A percentile compares a stretch with the other conserved stretches of the same genome.
Evolutionary conservation across 2,329 filamentous ascomycete genomes (phyloP).

Genomic region (Zalaria sp.): DNA sequence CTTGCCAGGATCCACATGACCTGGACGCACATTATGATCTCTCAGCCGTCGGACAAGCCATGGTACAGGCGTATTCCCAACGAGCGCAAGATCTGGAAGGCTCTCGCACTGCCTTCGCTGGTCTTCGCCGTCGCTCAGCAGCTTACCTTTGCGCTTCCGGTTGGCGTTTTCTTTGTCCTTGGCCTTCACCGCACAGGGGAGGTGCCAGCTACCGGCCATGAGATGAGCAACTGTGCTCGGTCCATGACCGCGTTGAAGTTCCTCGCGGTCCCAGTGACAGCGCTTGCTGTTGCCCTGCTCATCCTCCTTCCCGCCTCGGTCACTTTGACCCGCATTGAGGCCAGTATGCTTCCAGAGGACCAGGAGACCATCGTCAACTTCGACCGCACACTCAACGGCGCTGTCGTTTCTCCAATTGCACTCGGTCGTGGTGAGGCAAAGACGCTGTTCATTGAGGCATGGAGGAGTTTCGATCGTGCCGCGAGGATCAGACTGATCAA

Average conservation of each 20-base stretch:
- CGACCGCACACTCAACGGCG: conserved; percentile 71
- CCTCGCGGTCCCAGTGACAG: conserved; percentile 21
- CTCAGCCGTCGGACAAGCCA: conserved; percentile 42
- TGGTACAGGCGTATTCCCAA: conserved; percentile 57
- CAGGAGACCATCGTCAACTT: conserved; percentile 80
- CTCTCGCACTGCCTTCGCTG: conserved; percentile 17
- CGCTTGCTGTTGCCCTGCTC: conserved; percentile 7
- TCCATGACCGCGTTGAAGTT: conserved; percentile 26
- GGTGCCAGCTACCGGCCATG: conserved; percentile 8
- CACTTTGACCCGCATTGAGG: conserved; percentile 69
- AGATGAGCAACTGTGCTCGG: conserved; percentile 10
- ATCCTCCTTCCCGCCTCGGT: conserved; percentile 68
- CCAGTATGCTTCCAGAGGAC: conserved; percentile 68
- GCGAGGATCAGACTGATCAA: conserved; percentile 61
- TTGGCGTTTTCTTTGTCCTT: conserved; percentile 11
- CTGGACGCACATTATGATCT: conserved; percentile 81
- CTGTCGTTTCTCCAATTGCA: conserved; percentile 53
- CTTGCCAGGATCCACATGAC: conserved; percentile 56
- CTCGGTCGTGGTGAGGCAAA: conserved; percentile 50
- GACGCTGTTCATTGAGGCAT: conserved; percentile 55
- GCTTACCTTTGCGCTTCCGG: conserved; percentile 31
- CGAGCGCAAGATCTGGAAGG: conserved; percentile 7
- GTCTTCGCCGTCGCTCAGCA: conserved; percentile 45
- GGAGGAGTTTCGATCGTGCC: conserved; percentile 60
- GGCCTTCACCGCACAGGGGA: background rate